These are phyloP conservation scores for Fusarium solani-melongenae DNA, from an alignment of 2,329 filamentous ascomycete species.

Conservation along the genomic window DNA sequence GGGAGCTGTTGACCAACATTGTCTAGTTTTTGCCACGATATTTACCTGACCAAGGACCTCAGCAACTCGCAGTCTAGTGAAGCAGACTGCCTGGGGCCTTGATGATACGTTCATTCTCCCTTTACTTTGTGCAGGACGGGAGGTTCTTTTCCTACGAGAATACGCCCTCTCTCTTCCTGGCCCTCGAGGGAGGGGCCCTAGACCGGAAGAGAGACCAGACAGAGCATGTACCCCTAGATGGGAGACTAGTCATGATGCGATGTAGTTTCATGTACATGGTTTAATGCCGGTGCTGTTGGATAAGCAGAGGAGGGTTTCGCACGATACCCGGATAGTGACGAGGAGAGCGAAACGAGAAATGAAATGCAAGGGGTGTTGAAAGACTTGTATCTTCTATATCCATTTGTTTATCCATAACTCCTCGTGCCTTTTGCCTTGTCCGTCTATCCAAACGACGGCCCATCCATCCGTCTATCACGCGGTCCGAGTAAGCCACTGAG, in stretches of 20 bases:
- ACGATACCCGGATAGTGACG: constrained; percentile 38
- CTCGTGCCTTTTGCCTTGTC: constrained; percentile 16
- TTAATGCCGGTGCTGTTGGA: constrained; percentile 12
- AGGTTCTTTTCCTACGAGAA: constrained; percentile 30
- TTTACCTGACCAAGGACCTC: constrained; percentile 66
- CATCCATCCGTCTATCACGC: constrained; percentile 13
- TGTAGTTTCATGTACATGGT: constrained; percentile 16
- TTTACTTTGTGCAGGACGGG: constrained; percentile 29
- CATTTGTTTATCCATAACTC: constrained; percentile 39
- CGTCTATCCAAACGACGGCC: background rate
- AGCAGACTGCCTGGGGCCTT: constrained; percentile 7
- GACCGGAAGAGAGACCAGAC: constrained; percentile 1
- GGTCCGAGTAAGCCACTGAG: constrained; percentile 53
- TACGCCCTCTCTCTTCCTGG: constrained; percentile 24
- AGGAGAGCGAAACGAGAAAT: constrained; percentile 33
- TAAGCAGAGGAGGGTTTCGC: constrained; percentile 20
- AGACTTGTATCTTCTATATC: constrained; percentile 31
- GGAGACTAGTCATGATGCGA: constrained; percentile 13
- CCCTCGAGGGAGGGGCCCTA: constrained; percentile 26
- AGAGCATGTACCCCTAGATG: constrained; percentile 18
- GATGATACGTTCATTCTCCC: constrained; percentile 40
- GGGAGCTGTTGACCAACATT: background rate
- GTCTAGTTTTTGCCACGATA: constrained; percentile 69
- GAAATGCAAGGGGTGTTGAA: constrained; percentile 26
- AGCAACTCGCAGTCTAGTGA: constrained; percentile 64